Percentiles rank a stretch among this genome's conserved stretches.
Evolutionary conservation across 805 yeast genomes (phyloP).

Genomic region (Yarrowia keelungensis): DNA sequence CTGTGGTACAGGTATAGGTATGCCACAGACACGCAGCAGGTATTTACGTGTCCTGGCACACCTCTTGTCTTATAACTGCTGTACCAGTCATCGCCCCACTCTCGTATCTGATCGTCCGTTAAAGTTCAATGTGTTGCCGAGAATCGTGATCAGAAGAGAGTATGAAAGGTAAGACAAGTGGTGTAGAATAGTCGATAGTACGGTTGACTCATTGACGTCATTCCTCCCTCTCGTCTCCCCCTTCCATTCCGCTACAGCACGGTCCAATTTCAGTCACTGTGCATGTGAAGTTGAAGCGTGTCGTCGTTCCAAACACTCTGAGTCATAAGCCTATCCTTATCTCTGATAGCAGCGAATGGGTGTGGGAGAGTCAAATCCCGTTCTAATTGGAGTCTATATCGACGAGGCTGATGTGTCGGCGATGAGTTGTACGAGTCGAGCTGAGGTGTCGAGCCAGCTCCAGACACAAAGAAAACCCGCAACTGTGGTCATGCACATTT

Average conservation of each 20-base stretch:
- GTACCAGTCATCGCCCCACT: not conserved
- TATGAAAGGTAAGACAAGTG: too few species aligned
- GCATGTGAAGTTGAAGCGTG: not conserved
- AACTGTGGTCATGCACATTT: too few species aligned
- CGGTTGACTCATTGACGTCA: not conserved
- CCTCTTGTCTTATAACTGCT: not conserved
- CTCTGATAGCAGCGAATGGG: conserved; percentile 31
- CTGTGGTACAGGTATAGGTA: too few species aligned
- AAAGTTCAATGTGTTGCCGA: conserved; percentile 27
- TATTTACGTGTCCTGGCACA: too few species aligned
- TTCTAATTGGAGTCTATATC: conserved; percentile 19
- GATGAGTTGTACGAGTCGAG: not conserved
- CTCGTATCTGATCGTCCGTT: not conserved
- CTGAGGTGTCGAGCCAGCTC: not conserved
- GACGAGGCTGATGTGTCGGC: not conserved
- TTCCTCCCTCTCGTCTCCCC: not conserved
- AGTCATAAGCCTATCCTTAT: conserved; percentile 34
- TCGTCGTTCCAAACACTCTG: conserved; percentile 5
- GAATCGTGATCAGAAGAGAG: not conserved
- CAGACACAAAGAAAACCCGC: too few species aligned
- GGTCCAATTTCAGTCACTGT: not conserved
- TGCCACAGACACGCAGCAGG: too few species aligned
- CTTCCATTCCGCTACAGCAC: not conserved
- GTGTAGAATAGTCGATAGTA: too few species aligned
- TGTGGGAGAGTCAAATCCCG: conserved; percentile 16